Base-by-base conservation (phyloP, 805 yeast genomes). In the Monosporozyma siamensis region DNA sequence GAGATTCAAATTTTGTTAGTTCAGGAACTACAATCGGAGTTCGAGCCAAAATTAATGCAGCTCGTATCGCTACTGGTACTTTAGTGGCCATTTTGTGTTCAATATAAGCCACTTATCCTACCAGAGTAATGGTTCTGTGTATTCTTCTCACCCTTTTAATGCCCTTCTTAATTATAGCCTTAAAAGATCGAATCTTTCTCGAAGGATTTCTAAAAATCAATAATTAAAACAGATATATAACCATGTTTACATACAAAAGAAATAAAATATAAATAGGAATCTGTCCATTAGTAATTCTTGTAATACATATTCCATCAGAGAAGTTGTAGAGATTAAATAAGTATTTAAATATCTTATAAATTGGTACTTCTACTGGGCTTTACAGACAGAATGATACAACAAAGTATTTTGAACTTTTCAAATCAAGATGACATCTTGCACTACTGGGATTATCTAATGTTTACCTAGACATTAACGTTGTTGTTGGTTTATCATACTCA, bases 1-100 rank as follows among this genome's bases (percentile, higher is more conserved):
- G 78, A 46, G 68, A 56, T 53, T 87, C 96, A 52, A 90, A 82
- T 44, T 70, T 75, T 8, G 81, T 70, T 42, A 80, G 66, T 46
- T 84, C 90, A 9, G 84, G 81, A 2, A 95, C 85, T 38, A 92
- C 77, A 29, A 92, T 71, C 23, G 98, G 98, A 31, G 71, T 72
- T 64, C 99, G 74, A 34, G 92, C 78, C 36, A 90, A 70, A 44
- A 89, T 66, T 34, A 86, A 58, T 9, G 81, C 78, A 3, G 80
- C 74, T 44, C 51, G 58, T n/a, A 61, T 21, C 20, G 35, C 18
- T 18, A 22, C n/a, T 17, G 35, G 35, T 6, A 34, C 17, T 29
- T 36, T 37, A 15, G 43, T 32, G 15, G 41, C 37, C 22, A 32
- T 40, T 35, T 34, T 40, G 14, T 6, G 2, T 29, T 15, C 11